Percentiles rank a stretch among this genome's conserved stretches.
Evolutionary conservation across 441 rosid species (phyloP).

Genomic region (Jatropha multifida): DNA sequence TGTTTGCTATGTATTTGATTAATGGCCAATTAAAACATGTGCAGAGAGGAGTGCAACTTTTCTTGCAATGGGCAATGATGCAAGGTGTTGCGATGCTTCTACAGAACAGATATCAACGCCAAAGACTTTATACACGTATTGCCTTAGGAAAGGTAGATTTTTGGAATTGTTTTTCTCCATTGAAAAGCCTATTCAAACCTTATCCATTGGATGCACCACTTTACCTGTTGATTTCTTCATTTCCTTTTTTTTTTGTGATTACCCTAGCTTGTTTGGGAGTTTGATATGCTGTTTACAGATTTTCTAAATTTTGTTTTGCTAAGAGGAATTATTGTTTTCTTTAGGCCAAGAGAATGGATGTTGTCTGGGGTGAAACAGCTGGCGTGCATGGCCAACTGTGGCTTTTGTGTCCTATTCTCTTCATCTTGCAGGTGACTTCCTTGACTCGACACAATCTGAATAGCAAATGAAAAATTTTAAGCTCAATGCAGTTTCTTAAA

Average conservation of each 20-base stretch:
- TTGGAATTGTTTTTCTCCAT: slow-evolving; percentile 14
- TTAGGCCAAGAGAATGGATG: slow-evolving; percentile 98
- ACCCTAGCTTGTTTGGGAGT: background rate
- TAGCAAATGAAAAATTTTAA: background rate
- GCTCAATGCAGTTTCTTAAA: background rate
- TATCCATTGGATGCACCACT: slow-evolving; percentile 8
- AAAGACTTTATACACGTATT: slow-evolving; percentile 94
- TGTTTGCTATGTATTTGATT: slow-evolving; percentile 17
- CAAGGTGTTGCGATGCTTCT: slow-evolving; percentile 99
- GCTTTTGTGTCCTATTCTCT: slow-evolving; percentile 90
- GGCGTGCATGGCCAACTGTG: slow-evolving; percentile 94
- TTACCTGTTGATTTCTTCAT: background rate
- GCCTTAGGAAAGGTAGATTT: slow-evolving; percentile 86
- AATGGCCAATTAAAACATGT: slow-evolving; percentile 27
- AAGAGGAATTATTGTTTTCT: slow-evolving; percentile 17
- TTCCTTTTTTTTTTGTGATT: background rate
- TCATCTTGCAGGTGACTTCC: slow-evolving; percentile 72
- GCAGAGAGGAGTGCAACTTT: slow-evolving; percentile 95
- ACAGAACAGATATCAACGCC: slow-evolving; percentile 97
- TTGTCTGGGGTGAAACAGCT: slow-evolving; percentile 99
- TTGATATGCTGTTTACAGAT: slow-evolving; percentile 3
- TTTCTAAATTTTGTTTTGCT: background rate
- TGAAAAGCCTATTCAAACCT: background rate
- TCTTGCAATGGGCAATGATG: slow-evolving; percentile 99
- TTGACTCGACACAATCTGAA: background rate